Evolutionary conservation across 1,284 basidiomycete genomes (phyloP), one percentile per base, ranked within the genome.

Genomic region (Apiotrichum domesticum): DNA sequence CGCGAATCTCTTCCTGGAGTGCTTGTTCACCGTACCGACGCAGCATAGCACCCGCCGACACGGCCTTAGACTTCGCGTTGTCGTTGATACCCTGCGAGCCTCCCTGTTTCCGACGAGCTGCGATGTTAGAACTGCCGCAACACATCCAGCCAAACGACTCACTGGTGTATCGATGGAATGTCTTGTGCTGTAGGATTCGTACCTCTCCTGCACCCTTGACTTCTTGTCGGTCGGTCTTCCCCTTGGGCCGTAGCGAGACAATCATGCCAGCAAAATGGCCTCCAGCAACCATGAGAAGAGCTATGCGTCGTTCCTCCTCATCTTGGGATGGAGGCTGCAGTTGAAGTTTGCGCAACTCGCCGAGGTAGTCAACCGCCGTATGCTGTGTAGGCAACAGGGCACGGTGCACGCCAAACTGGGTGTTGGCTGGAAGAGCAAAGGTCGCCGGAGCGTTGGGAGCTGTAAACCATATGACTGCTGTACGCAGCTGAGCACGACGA

Each of bases 121-220:
- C 8, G 9, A 54, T 35, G 34, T 54, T 43, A 49, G 40, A 21
- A 21, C 21, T 21, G 21, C 21, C 21, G 21, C 21, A 21, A 21
- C 21, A 21, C 21, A 21, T 21, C 21, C 21, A 21, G 21, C 21
- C 21, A 21, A 21, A 21, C 21, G 37, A 75, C 80, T 64, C 58
- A 95, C 92, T 98, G 0, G 96, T 99, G 75, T 99, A 99, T 6
- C 96, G 86, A 75, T 98, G 96, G 76, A 98, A 98, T 0, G 96
- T 98, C 78, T 98, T 98, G 72, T 96, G 91, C 59, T 82, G 81
- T 44, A 98, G 68, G 3, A 98, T 83, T 67, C 94, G 86, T 2
- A 86, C 84, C 47, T 80, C 80, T 75, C 85, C 73, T 76, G 84
- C 61, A 35, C 75, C 75, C 63, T 77, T 77, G 3, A 76, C 70